Evolutionary conservation across 768 basidiomycete genomes (phyloP).

Genomic region (Boletus pseudopeckii): DNA sequence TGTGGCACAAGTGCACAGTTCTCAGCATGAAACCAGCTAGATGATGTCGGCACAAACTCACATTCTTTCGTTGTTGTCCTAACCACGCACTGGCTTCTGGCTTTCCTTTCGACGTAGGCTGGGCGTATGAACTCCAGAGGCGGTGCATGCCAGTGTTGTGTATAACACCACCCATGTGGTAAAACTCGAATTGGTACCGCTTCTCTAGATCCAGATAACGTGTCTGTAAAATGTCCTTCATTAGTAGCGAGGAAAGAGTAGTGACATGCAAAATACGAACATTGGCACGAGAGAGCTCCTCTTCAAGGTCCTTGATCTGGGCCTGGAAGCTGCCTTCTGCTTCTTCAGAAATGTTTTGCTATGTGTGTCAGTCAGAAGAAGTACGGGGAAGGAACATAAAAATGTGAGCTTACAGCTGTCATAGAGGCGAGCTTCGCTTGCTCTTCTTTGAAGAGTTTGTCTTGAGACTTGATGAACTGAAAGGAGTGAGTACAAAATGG

Average conservation of each 20-base stretch:
- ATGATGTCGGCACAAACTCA: conserved; percentile 8
- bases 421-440: conserved; percentile 53
- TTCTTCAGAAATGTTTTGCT: conserved; percentile 63
- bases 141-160: conserved; percentile 67
- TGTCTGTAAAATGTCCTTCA: conserved; percentile 33
- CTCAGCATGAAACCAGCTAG: background rate
- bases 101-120: conserved; percentile 40
- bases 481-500: background rate
- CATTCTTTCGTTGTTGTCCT: conserved; percentile 57
- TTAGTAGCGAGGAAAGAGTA: background rate
- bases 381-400: background rate
- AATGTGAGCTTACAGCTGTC: conserved; percentile 39
- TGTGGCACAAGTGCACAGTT: background rate
- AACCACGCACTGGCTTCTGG: conserved; percentile 67
- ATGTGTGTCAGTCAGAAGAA: conserved; percentile 3
- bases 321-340: conserved; percentile 62
- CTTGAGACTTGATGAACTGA: conserved; percentile 91
- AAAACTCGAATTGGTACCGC: conserved; percentile 73
- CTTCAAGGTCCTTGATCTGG: conserved; percentile 62
- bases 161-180: conserved; percentile 74
- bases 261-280: conserved; percentile 27
- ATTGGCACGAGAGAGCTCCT: conserved; percentile 58
- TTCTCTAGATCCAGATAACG: conserved; percentile 51
- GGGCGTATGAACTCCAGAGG: conserved; percentile 57
- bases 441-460: conserved; percentile 83